phyloP scores from a whole-genome alignment of 2,329 filamentous ascomycete species.

The Passalora sequoiae region DNA sequence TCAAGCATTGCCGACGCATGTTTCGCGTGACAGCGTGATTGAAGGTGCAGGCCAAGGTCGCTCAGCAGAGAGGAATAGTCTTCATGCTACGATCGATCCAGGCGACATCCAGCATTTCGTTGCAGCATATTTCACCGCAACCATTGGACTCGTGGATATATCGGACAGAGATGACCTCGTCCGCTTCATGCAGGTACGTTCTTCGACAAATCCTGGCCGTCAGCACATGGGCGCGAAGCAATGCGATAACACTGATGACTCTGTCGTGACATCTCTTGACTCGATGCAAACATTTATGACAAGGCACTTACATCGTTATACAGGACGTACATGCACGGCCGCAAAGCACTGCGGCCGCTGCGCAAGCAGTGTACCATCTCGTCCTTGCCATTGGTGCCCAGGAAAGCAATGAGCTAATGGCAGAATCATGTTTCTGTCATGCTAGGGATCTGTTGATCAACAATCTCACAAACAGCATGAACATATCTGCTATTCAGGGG shows the following conservation, averaged over 20 bases:
- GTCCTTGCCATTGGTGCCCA: conserved; percentile 49
- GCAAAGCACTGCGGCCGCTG: conserved; percentile 36
- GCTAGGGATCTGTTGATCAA: conserved; percentile 43
- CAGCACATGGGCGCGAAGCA: too few species aligned
- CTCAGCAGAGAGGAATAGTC: conserved; percentile 1
- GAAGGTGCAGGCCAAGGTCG: conserved; percentile 13
- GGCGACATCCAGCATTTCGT: conserved; percentile 40
- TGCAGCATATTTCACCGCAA: conserved; percentile 12
- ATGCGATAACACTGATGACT: too few species aligned
- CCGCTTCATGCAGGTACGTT: too few species aligned
- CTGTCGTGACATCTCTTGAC: too few species aligned
- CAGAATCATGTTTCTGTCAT: conserved; percentile 46
- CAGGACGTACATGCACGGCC: too few species aligned
- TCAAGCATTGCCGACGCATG: conserved; percentile 23
- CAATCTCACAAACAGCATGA: conserved; percentile 47
- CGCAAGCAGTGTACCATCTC: conserved; percentile 47
- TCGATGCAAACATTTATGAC: too few species aligned
- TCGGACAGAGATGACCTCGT: too few species aligned
- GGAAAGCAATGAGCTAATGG: conserved; percentile 37
- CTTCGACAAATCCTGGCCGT: too few species aligned
- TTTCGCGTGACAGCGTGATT: conserved; percentile 21
- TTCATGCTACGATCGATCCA: conserved; percentile 29
- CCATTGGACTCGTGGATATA: not conserved
- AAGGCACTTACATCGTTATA: too few species aligned
- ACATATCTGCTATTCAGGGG: conserved; percentile 48